A percentile compares a stretch with the other conserved stretches of the same genome.
These are phyloP conservation scores for Scheffersomyces lignosus DNA, from an alignment of 805 yeast species.

Conservation along the genomic window DNA sequence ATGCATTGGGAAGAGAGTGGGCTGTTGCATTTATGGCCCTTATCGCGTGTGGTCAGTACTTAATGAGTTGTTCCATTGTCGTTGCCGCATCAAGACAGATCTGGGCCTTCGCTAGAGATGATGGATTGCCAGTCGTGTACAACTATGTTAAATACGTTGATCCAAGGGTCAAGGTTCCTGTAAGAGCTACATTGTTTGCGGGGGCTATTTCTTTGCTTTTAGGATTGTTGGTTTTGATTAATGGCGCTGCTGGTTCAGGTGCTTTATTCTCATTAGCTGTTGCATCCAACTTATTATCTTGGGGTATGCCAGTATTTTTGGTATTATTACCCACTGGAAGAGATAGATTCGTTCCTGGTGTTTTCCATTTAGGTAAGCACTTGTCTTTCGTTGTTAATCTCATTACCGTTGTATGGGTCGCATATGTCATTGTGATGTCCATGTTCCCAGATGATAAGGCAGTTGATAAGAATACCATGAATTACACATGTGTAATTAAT, in stretches of 20 bases:
- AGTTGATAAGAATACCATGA: conserved; percentile 54
- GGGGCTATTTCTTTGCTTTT: conserved; percentile 49
- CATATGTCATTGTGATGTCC: conserved; percentile 53
- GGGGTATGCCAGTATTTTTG: conserved; percentile 61
- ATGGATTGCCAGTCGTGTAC: conserved; percentile 64
- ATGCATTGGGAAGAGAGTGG: conserved; percentile 64
- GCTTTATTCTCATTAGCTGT: conserved; percentile 69
- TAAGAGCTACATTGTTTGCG: conserved; percentile 60
- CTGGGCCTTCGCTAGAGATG: conserved; percentile 77
- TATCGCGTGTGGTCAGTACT: conserved; percentile 58
- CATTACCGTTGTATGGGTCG: conserved; percentile 50
- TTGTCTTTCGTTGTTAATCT: conserved; percentile 46
- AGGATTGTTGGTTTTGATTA: conserved; percentile 61
- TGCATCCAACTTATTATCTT: conserved; percentile 62
- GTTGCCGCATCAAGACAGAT: conserved; percentile 69
- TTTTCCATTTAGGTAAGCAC: conserved; percentile 58
- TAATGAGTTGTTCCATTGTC: conserved; percentile 64
- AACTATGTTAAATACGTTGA: conserved; percentile 56
- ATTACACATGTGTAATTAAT: conserved; percentile 66
- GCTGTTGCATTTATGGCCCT: conserved; percentile 63
- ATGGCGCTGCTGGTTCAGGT: conserved; percentile 53
- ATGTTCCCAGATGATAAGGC: conserved; percentile 57
- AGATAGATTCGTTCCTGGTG: conserved; percentile 60
- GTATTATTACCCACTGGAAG: conserved; percentile 48
- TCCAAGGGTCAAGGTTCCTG: conserved; percentile 57